phyloP scores from a whole-genome alignment of 1,284 basidiomycete genomes.

The Phlebopus sp. region DNA sequence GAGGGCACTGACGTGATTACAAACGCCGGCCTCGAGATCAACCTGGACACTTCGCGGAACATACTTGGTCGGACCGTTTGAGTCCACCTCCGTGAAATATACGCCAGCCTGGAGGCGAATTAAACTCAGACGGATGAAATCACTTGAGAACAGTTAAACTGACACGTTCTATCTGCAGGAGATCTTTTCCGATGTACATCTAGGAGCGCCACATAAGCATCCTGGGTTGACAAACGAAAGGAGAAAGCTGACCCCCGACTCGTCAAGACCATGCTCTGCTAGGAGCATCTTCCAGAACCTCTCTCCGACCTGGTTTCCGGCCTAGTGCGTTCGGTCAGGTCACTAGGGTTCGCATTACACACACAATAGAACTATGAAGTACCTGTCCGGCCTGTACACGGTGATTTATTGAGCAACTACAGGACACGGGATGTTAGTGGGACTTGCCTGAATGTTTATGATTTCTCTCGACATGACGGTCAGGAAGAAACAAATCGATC shows the following conservation, averaged over 20 bases:
- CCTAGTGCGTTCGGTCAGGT: slow-evolving; percentile 38
- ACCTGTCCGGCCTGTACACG: slow-evolving; percentile 58
- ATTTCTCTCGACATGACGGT: slow-evolving; percentile 55
- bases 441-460: slow-evolving; percentile 58
- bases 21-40: slow-evolving; percentile 90
- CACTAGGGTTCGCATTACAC: slow-evolving; percentile 12
- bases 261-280: slow-evolving; percentile 76
- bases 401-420: slow-evolving; percentile 7
- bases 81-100: slow-evolving; percentile 67
- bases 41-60: slow-evolving; percentile 94
- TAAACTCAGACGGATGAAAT: not conserved
- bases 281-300: slow-evolving; percentile 77
- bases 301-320: slow-evolving; percentile 76
- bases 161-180: slow-evolving; percentile 46
- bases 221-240: slow-evolving; percentile 14
- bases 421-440: not conserved
- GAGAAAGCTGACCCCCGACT: slow-evolving; percentile 54
- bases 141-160: slow-evolving; percentile 7
- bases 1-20: slow-evolving; percentile 61
- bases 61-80: slow-evolving; percentile 56
- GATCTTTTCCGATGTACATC: slow-evolving; percentile 49
- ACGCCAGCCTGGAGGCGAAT: slow-evolving; percentile 55
- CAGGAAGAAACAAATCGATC: slow-evolving; percentile 14
- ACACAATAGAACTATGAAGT: slow-evolving; percentile 13
- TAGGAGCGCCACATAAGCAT: slow-evolving; percentile 29